These are phyloP conservation scores for Glycine latifolia DNA, from an alignment of 306 rosid species.

Conservation along the genomic window DNA sequence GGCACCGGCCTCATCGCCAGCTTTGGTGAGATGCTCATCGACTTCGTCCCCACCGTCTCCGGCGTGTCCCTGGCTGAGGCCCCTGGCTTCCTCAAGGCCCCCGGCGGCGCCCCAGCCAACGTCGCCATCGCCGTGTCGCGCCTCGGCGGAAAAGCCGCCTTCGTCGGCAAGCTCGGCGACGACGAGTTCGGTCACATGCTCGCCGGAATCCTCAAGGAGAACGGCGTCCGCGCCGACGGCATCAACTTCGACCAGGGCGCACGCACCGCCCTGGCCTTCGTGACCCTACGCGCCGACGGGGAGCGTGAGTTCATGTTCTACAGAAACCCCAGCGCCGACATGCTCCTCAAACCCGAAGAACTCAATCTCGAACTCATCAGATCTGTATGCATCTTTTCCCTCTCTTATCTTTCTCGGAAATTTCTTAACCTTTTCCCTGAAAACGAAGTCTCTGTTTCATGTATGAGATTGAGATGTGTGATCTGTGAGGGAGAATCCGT, in stretches of 20 bases:
- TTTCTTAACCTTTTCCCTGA: conserved; percentile 1
- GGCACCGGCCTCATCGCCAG: conserved; percentile 77
- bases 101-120: conserved; percentile 98
- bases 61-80: conserved; percentile 91
- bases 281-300: conserved; percentile 92
- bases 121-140: conserved; percentile 90
- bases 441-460: not conserved
- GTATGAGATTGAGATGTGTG: not conserved
- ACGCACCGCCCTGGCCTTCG: conserved; percentile 93
- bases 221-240: conserved; percentile 69
- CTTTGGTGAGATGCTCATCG: conserved; percentile 98
- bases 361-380: conserved; percentile 85
- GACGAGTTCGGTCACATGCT: conserved; percentile 98
- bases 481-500: not conserved
- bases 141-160: conserved; percentile 85
- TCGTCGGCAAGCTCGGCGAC: conserved; percentile 91
- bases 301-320: conserved; percentile 99
- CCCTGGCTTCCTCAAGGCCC: conserved; percentile 91
- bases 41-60: conserved; percentile 86
- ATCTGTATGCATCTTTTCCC: conserved; percentile 64
- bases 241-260: conserved; percentile 86
- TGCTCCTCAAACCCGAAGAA: conserved; percentile 86
- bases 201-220: conserved; percentile 80
- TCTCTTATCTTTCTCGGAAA: conserved; percentile 29
- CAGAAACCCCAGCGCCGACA: conserved; percentile 96